A percentile compares a stretch with the other conserved stretches of the same genome.
Conservation (phyloP, 345 rosid species). For the Lagerstroemia speciosa region DNA sequence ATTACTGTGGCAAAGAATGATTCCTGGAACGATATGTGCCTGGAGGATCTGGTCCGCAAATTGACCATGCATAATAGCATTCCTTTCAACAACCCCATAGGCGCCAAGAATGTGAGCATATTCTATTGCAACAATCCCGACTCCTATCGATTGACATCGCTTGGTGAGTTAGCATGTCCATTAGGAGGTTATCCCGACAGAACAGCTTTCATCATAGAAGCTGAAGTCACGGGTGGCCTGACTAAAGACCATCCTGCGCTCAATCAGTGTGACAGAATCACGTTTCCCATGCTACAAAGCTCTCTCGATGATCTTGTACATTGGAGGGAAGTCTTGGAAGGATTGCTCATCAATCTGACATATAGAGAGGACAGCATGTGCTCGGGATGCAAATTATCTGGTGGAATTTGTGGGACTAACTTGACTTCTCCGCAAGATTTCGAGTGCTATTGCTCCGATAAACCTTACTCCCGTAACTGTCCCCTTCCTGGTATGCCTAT, state of each 20-base stretch:
- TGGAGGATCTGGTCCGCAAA: not conserved
- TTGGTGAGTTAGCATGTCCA: not conserved
- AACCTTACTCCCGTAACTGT: slow-evolving; percentile 3
- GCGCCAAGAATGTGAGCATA: slow-evolving; percentile 13
- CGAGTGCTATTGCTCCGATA: slow-evolving; percentile 25
- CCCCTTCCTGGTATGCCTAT: not conserved
- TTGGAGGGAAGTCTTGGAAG: not conserved
- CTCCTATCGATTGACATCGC: not conserved
- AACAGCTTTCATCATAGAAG: slow-evolving; percentile 3
- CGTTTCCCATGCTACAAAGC: slow-evolving; percentile 10
- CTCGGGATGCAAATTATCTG: slow-evolving; percentile 9
- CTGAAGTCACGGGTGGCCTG: not conserved
- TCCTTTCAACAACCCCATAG: not conserved
- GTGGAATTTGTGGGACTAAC: slow-evolving; percentile 42
- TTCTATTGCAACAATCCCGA: slow-evolving; percentile 13
- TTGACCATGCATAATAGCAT: not conserved
- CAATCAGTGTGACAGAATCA: not conserved
- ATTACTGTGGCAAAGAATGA: slow-evolving; percentile 21
- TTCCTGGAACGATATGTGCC: slow-evolving; percentile 10
- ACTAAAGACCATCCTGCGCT: no score
- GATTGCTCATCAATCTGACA: slow-evolving; percentile 24
- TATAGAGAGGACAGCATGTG: slow-evolving; percentile 6
- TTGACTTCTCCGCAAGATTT: not conserved
- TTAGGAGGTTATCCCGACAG: no score
- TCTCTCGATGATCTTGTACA: not conserved